These are phyloP conservation scores for Chrysoporthe cubensis DNA, from an alignment of 2,329 filamentous ascomycete species.

Conservation along the genomic window DNA sequence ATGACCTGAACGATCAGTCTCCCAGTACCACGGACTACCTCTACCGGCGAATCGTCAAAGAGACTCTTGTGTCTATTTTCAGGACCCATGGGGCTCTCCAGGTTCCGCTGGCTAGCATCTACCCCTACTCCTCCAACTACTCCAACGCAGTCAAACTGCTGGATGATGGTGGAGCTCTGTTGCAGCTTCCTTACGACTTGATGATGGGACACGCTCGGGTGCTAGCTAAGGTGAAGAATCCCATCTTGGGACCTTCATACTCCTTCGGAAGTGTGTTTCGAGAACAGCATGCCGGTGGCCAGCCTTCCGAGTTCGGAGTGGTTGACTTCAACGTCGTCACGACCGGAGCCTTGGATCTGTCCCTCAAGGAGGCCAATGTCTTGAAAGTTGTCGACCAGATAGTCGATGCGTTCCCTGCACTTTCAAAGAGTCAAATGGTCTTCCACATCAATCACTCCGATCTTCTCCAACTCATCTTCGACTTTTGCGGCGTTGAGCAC, in stretches of 20 bases:
- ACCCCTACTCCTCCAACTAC: slow-evolving; percentile 84
- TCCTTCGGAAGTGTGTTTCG: slow-evolving; percentile 88
- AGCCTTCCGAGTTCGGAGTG: slow-evolving; percentile 82
- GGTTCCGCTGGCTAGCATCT: slow-evolving; percentile 71
- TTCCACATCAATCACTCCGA: slow-evolving; percentile 91
- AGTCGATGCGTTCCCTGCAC: slow-evolving; percentile 75
- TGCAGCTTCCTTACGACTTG: slow-evolving; percentile 93
- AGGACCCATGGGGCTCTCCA: slow-evolving; percentile 88
- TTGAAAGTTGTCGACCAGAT: slow-evolving; percentile 96
- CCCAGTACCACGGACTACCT: slow-evolving; percentile 65
- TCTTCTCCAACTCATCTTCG: slow-evolving; percentile 84
- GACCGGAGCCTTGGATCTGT: slow-evolving; percentile 76
- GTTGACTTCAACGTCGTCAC: slow-evolving; percentile 98
- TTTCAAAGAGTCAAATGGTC: slow-evolving; percentile 75
- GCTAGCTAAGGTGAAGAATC: slow-evolving; percentile 70
- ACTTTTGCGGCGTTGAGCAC: slow-evolving; percentile 79
- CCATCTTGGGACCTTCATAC: slow-evolving; percentile 75
- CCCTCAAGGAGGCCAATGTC: slow-evolving; percentile 89
- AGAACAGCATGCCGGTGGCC: slow-evolving; percentile 75
- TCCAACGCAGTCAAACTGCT: slow-evolving; percentile 77
- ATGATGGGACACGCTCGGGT: slow-evolving; percentile 86
- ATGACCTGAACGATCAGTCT: slow-evolving; percentile 68
- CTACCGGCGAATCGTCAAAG: slow-evolving; percentile 73
- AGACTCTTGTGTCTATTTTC: slow-evolving; percentile 77
- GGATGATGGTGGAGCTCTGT: slow-evolving; percentile 80